phyloP scores from a whole-genome alignment of 148 eudicot genomes.

The Diospyros lotus region DNA sequence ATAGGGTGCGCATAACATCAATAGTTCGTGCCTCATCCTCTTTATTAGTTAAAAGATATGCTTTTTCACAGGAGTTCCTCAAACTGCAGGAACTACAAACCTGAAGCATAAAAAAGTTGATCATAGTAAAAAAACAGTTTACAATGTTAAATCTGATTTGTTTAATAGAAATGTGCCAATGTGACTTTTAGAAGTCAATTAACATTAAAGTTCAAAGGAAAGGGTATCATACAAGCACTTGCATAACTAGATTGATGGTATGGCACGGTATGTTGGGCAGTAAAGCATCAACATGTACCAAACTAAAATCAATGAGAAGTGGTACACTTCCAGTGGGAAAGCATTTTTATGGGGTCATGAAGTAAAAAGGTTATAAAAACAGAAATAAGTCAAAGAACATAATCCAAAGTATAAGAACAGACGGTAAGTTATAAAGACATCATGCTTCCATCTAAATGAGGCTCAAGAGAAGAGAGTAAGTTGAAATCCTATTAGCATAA shows the following conservation, averaged over 20 bases:
- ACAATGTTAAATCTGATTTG: not conserved
- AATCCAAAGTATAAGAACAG: not conserved
- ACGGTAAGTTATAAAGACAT: not conserved
- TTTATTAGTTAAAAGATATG: conserved; percentile 77
- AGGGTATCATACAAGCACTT: too few relatives aligned
- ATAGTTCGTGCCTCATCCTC: conserved; percentile 96
- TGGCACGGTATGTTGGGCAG: not conserved
- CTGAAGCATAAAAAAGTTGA: conserved; percentile 32
- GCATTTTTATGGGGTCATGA: not conserved
- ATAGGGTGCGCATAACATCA: conserved; percentile 75
- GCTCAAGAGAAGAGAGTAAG: not conserved
- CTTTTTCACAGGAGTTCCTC: conserved; percentile 82
- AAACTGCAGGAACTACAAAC: conserved; percentile 94
- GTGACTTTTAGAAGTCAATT: not conserved
- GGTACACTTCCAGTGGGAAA: not conserved
- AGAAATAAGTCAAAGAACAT: not conserved
- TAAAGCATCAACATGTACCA: too few relatives aligned
- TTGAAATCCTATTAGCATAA: not conserved
- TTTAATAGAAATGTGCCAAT: not conserved
- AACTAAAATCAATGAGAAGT: too few relatives aligned
- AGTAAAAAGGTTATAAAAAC: not conserved
- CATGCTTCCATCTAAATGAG: not conserved
- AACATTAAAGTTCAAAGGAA: too few relatives aligned
- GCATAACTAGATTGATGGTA: not conserved
- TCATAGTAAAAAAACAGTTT: not conserved